Evolutionary conservation across 228 moss, liverwort and hornwort genomes (phyloP).

Genomic region (Sphagnum fallax): DNA sequence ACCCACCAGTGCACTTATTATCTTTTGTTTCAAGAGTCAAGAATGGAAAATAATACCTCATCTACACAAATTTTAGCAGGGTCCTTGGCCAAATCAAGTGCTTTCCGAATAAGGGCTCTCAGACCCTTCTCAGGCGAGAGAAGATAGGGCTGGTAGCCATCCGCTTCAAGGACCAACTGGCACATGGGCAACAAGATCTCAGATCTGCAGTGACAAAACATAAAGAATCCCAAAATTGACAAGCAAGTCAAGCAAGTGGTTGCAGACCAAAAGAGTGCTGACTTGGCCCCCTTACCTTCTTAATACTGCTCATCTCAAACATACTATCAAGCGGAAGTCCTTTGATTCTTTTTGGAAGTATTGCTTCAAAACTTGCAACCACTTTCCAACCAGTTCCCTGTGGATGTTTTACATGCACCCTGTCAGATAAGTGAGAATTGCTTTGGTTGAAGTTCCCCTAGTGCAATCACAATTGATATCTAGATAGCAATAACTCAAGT

Average conservation of each 20-base stretch:
- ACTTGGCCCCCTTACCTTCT: conserved; percentile 40
- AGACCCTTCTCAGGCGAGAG: conserved; percentile 96
- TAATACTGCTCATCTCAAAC: conserved; percentile 92
- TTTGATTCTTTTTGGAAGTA: conserved; percentile 80
- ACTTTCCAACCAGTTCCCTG: conserved; percentile 98
- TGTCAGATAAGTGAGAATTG: not conserved
- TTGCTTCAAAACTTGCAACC: conserved; percentile 93
- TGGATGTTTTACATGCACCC: not conserved
- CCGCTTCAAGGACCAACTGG: conserved; percentile 95
- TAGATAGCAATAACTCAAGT: not conserved
- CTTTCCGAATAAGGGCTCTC: conserved; percentile 89
- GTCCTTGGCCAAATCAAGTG: conserved; percentile 95
- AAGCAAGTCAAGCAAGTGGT: not conserved
- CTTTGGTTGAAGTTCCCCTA: not conserved
- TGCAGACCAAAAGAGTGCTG: not conserved
- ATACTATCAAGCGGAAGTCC: conserved; percentile 74
- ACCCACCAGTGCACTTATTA: not conserved
- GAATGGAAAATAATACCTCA: conserved; percentile 47
- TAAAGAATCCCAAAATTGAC: not conserved
- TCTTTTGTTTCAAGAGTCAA: not conserved
- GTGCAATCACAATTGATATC: not conserved
- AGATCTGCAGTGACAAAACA: not conserved
- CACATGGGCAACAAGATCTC: not conserved
- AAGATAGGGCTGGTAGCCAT: conserved; percentile 97
- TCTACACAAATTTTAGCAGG: conserved; percentile 91